Conservation (phyloP, 2,329 filamentous ascomycete genomes). For the Arthrobotrys megalospora region DNA sequence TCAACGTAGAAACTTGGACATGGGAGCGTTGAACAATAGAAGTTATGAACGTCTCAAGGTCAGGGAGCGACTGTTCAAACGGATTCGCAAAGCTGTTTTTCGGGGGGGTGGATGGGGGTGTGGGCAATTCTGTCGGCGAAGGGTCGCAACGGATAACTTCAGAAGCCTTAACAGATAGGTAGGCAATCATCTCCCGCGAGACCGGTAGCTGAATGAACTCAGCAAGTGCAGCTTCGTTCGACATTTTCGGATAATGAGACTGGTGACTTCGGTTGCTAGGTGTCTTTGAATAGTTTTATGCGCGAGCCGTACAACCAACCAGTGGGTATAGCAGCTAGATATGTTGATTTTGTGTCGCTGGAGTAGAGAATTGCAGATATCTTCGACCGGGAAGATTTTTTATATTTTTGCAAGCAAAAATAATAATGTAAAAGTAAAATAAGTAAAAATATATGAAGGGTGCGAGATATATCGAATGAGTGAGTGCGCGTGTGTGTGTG, state of each 20-base stretch:
- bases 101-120: slow-evolving; percentile 71
- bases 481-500: slow-evolving; percentile 2
- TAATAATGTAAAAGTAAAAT: background rate
- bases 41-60: slow-evolving; percentile 90
- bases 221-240: slow-evolving; percentile 81
- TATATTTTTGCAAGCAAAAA: too few relatives aligned
- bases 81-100: slow-evolving; percentile 67
- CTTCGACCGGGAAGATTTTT: slow-evolving; percentile 47
- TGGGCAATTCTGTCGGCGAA: slow-evolving; percentile 67
- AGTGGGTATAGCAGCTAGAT: slow-evolving; percentile 36
- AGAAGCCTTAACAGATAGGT: slow-evolving; percentile 80
- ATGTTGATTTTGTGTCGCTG: background rate
- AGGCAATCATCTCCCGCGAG: slow-evolving; percentile 81
- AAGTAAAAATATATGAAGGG: background rate
- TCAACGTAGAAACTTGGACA: slow-evolving; percentile 95
- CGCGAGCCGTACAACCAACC: slow-evolving; percentile 36
- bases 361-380: background rate
- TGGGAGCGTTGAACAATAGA: slow-evolving; percentile 92
- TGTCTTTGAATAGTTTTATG: background rate
- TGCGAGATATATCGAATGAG: background rate
- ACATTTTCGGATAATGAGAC: slow-evolving; percentile 57
- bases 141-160: slow-evolving; percentile 86
- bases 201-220: slow-evolving; percentile 85
- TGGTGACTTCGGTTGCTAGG: background rate
- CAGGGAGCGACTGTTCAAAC: slow-evolving; percentile 75